phyloP scores from a whole-genome alignment of 2,329 filamentous ascomycete genomes.

The Didymella pinodella region DNA sequence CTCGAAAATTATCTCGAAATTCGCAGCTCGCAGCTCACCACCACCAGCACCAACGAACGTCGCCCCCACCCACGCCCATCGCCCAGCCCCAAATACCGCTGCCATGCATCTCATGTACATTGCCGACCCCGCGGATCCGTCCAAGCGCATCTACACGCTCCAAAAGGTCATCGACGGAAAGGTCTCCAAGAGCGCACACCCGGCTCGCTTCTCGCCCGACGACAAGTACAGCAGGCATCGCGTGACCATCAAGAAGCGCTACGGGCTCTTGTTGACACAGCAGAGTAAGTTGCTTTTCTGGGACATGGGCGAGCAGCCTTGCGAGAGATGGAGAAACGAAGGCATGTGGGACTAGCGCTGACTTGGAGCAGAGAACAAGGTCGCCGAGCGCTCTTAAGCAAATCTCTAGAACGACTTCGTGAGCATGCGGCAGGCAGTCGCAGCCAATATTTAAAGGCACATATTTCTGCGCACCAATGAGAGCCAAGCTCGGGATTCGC shows the following conservation, averaged over 20 bases:
- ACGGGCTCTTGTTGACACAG: conserved; percentile 86
- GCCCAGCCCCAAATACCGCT: neutral
- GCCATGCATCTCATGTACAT: conserved; percentile 85
- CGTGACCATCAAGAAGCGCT: conserved; percentile 93
- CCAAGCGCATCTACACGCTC: conserved; percentile 90
- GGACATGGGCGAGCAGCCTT: neutral
- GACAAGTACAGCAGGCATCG: conserved; percentile 97
- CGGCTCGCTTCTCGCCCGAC: conserved; percentile 94
- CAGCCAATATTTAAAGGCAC: neutral
- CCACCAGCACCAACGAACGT: neutral
- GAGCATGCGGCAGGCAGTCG: neutral
- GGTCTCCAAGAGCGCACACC: conserved; percentile 95
- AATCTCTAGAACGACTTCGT: neutral
- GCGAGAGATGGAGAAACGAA: neutral
- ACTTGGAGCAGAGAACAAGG: conserved; percentile 36
- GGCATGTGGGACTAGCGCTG: neutral
- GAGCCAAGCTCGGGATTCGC: neutral
- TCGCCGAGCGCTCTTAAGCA: conserved; percentile 29
- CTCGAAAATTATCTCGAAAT: conserved; percentile 30
- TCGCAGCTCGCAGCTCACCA: conserved; percentile 5
- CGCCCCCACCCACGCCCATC: neutral
- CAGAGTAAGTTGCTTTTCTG: conserved; percentile 58
- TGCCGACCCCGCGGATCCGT: conserved; percentile 71
- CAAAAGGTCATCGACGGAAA: conserved; percentile 84
- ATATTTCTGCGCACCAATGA: neutral